Conservation (phyloP, 2,329 filamentous ascomycete genomes). For the Aureobasidium uvarum region DNA sequence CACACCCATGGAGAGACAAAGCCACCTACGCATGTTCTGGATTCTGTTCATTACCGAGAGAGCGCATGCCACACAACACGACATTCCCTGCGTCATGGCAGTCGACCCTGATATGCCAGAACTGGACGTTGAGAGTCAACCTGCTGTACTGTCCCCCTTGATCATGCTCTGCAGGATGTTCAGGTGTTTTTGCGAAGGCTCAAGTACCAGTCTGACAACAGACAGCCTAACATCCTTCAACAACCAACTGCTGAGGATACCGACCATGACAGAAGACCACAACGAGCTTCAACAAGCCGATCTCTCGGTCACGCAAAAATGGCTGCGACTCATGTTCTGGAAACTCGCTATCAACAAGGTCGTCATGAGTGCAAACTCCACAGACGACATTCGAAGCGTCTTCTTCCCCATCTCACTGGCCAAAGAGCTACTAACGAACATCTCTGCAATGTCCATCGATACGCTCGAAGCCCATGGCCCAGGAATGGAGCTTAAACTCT, state of each 20-base stretch:
- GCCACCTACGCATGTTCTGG: conserved; percentile 28
- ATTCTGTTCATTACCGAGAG: conserved; percentile 31
- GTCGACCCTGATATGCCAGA: conserved; percentile 23
- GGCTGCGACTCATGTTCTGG: conserved; percentile 31
- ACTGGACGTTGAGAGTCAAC: conserved; percentile 1
- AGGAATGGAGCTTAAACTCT: conserved; percentile 15
- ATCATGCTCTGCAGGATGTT: conserved; percentile 30
- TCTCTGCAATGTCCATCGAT: not conserved
- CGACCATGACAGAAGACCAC: conserved; percentile 10
- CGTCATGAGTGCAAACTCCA: conserved; percentile 20
- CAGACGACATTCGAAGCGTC: conserved; percentile 16
- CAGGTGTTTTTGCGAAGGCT: conserved; percentile 1
- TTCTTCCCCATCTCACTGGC: conserved; percentile 9
- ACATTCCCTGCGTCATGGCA: conserved; percentile 25
- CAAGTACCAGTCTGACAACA: not conserved
- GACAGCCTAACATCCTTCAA: conserved; percentile 14
- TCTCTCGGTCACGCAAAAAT: conserved; percentile 30
- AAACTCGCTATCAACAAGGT: conserved; percentile 29
- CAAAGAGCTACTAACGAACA: conserved; percentile 8
- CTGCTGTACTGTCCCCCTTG: conserved; percentile 23
- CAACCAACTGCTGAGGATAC: conserved; percentile 20
- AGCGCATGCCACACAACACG: conserved; percentile 26
- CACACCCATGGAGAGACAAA: not conserved
- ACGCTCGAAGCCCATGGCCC: conserved; percentile 6
- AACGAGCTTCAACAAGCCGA: conserved; percentile 29